Conservation (phyloP, 148 eudicot genomes). For the Diospyros kaki region DNA sequence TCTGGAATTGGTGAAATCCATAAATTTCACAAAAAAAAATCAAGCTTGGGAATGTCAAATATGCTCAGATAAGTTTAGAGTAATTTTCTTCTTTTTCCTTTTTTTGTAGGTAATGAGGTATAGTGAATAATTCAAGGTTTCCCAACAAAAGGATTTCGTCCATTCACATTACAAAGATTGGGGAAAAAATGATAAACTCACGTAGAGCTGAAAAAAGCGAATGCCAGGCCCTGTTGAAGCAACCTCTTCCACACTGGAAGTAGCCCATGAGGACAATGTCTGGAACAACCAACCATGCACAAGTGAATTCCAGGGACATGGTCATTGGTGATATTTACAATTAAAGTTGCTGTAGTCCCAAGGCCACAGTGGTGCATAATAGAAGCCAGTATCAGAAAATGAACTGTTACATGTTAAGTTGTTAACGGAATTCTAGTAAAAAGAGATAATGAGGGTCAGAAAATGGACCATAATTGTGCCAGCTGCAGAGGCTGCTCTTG, state of each 20-base stretch:
- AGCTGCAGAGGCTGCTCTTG: slow-evolving; percentile 83
- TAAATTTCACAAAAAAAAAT: background rate
- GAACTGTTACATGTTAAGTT: background rate
- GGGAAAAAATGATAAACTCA: slow-evolving; percentile 30
- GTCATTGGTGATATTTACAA: background rate
- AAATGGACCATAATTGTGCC: slow-evolving; percentile 77
- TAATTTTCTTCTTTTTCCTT: background rate
- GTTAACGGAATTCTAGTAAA: background rate
- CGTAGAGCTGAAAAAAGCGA: slow-evolving; percentile 89
- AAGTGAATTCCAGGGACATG: background rate
- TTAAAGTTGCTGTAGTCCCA: background rate
- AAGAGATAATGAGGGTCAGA: slow-evolving; percentile 1
- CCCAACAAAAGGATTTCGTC: background rate
- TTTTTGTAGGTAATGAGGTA: background rate
- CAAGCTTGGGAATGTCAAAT: too few relatives aligned
- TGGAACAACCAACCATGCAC: slow-evolving; percentile 24
- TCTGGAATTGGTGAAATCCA: background rate
- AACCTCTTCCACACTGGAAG: slow-evolving; percentile 88
- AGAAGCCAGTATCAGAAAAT: background rate
- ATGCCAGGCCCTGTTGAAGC: slow-evolving; percentile 79
- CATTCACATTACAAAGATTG: background rate
- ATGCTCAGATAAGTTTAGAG: background rate
- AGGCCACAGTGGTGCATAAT: background rate
- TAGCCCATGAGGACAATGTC: slow-evolving; percentile 80
- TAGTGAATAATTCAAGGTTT: background rate